Conservation (phyloP, 768 basidiomycete species). For the Mycena galopus region DNA sequence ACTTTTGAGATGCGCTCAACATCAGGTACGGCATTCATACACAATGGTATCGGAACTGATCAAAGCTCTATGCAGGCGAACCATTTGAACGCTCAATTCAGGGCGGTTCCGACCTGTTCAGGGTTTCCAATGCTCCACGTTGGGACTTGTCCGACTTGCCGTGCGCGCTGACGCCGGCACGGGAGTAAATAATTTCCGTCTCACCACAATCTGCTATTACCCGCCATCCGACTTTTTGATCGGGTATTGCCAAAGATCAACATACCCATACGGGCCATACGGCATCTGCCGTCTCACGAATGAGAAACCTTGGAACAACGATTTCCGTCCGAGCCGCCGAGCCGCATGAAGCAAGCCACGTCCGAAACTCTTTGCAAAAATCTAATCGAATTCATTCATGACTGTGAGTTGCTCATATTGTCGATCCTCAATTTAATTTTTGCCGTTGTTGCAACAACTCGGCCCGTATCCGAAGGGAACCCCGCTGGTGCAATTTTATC, state of each 20-base stretch:
- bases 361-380: no score
- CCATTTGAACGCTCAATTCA: background rate
- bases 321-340: background rate
- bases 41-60: background rate
- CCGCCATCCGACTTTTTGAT: background rate
- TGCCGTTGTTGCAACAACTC: background rate
- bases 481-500: no score
- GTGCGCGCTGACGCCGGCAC: conserved; percentile 6
- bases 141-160: background rate
- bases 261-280: background rate
- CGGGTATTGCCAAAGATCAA: background rate
- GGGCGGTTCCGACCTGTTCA: background rate
- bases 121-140: background rate
- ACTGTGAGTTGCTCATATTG: no score
- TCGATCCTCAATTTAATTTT: no score
- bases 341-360: background rate
- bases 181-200: background rate
- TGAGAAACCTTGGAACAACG: no score
- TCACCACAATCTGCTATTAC: no score
- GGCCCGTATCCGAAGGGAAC: background rate
- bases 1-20: background rate
- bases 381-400: no score
- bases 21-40: background rate
- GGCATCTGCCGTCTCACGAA: background rate
- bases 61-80: background rate